phyloP scores from a whole-genome alignment of 306 rosid genomes.

The Cyclanthera cordifolia region DNA sequence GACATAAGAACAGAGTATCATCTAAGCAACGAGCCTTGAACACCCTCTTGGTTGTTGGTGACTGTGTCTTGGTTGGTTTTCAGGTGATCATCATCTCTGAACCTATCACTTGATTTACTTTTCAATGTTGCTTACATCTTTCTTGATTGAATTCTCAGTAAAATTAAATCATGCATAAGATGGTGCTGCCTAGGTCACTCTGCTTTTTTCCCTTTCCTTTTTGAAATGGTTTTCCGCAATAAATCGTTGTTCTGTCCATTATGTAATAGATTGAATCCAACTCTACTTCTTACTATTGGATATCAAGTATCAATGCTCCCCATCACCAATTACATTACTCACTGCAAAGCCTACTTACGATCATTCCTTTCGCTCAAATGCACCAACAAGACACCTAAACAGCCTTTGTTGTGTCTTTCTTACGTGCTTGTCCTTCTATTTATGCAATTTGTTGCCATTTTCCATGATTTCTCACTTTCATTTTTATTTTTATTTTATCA shows the following conservation, averaged over 20 bases:
- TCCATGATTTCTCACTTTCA: not conserved
- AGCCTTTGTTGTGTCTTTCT: not conserved
- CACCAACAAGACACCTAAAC: not conserved
- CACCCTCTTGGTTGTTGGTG: slow-evolving; percentile 83
- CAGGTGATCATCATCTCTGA: slow-evolving; percentile 47
- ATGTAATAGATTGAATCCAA: not conserved
- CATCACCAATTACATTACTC: not conserved
- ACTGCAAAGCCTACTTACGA: not conserved
- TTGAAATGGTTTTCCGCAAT: not conserved
- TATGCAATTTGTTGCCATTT: not conserved
- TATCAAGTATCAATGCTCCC: not conserved
- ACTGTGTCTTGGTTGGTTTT: slow-evolving; percentile 83
- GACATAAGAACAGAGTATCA: slow-evolving; percentile 58
- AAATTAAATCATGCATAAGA: not conserved
- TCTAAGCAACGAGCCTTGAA: slow-evolving; percentile 80
- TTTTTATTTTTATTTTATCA: not conserved
- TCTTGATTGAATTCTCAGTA: slow-evolving; percentile 1
- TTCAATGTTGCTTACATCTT: not conserved
- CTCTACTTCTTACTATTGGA: not conserved
- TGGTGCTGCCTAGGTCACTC: not conserved
- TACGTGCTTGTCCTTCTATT: not conserved
- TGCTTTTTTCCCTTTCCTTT: not conserved
- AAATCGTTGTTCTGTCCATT: not conserved
- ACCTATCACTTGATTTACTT: not conserved
- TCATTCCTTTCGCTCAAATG: not conserved